Evolutionary conservation across 1,139 yeast genomes (phyloP).

Genomic region (Diutina rugosa): DNA sequence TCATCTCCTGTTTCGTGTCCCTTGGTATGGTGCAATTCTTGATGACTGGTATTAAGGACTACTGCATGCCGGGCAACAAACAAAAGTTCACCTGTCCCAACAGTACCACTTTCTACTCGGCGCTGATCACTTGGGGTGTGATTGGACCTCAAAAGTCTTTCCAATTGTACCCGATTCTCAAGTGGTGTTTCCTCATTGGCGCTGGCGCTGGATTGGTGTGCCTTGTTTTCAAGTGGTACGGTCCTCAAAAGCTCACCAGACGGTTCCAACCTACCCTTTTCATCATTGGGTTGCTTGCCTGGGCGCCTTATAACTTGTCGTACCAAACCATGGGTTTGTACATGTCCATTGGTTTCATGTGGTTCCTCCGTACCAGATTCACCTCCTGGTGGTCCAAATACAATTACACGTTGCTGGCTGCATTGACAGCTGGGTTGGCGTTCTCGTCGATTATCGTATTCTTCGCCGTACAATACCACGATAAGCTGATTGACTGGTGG

Average conservation of each 20-base stretch:
- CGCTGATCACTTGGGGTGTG: slow-evolving; percentile 52
- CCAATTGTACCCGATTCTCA: slow-evolving; percentile 15
- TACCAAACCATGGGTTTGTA: slow-evolving; percentile 41
- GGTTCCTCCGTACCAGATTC: slow-evolving; percentile 34
- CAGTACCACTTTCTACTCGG: slow-evolving; percentile 32
- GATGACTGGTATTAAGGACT: slow-evolving; percentile 24
- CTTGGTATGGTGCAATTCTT: slow-evolving; percentile 43
- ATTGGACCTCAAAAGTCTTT: slow-evolving; percentile 40
- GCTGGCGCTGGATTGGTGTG: slow-evolving; percentile 54
- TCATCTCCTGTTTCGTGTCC: slow-evolving; percentile 31
- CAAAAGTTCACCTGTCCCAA: slow-evolving; percentile 36
- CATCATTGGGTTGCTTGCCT: slow-evolving; percentile 31
- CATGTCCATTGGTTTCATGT: slow-evolving; percentile 38
- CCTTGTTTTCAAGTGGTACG: slow-evolving; percentile 18
- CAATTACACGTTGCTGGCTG: slow-evolving; percentile 43
- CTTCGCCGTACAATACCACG: slow-evolving; percentile 39
- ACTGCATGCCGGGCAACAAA: slow-evolving; percentile 30
- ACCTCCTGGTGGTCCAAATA: slow-evolving; percentile 53
- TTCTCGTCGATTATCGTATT: slow-evolving; percentile 41
- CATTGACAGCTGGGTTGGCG: slow-evolving; percentile 48
- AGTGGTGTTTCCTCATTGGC: slow-evolving; percentile 47
- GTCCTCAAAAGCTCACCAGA: slow-evolving; percentile 8
- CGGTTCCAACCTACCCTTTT: slow-evolving; percentile 35
- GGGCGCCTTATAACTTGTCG: slow-evolving; percentile 44
- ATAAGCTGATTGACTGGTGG: slow-evolving; percentile 39